Base-by-base conservation (phyloP, 2,329 filamentous ascomycete genomes). In the Sporothrix euskadiensis region DNA sequence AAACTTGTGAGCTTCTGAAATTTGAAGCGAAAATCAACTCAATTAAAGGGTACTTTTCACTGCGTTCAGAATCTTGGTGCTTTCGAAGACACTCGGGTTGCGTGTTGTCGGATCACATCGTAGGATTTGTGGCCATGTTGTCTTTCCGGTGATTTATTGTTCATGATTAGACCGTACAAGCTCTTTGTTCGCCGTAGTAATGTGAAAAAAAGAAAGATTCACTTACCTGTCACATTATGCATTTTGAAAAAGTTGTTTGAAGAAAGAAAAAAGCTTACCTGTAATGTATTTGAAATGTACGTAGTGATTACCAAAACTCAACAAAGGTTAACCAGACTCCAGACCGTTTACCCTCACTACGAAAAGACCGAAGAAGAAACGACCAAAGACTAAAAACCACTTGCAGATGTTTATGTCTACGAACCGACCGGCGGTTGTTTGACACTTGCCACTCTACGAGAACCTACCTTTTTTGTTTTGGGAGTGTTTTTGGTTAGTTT, bases 351-450 rank as follows among this genome's bases (percentile, higher is more conserved):
- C 30, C 30, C 41, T n/a, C 6, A 39, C 16, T 22, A 54, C 49
- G 52, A 26, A 14, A 4, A 49, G 44, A 49, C 44, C 16, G 44
- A 19, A 49, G 44, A 49, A 12, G 19, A 49, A 49, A 16, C 16
- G 44, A 49, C 44, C 4, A 49, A 47, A 19, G 14, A 44, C 41
- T 1, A 9, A 44, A 9, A 9, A 44, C 16, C 12, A 39, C 19
- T 39, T 22, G 10, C 32, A 49, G 4, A 10, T 61, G 19, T 10
- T 10, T 41, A 41, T 8, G 57, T 41, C 57, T 41, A 61, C 32
- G 57, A 41, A 49, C 57, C 57, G 57, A 16, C 57, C 57, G 35
- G 57, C 57, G 57, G 57, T 39, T 61, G 57, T n/a, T n/a, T 16
- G 44, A n/a, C 30, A 35, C 56, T 59, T 9, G 26, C 16, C 3